Percentiles rank a stretch among this genome's conserved stretches.
phyloP scores from a whole-genome alignment of 2,329 filamentous ascomycete species.

The Neurospora sp. region DNA sequence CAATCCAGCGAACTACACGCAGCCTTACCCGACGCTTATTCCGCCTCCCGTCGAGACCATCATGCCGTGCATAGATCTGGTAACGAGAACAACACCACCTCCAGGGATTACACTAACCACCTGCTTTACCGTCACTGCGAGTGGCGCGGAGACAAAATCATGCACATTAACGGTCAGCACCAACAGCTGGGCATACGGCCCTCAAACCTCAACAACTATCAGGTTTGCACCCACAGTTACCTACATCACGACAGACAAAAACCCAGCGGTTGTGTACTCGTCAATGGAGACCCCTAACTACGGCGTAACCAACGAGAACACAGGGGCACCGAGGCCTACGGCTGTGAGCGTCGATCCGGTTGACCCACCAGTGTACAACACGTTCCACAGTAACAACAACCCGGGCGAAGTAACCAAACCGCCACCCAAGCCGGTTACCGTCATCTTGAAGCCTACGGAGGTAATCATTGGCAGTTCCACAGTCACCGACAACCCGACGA shows the following conservation, averaged over 20 bases:
- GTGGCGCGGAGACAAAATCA: conserved; percentile 19
- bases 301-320: conserved; percentile 15
- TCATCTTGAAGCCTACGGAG: conserved; percentile 33
- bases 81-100: conserved; percentile 1
- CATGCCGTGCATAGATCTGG: conserved; percentile 25
- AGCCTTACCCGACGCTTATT: conserved; percentile 31
- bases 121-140: conserved; percentile 2
- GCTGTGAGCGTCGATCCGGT: conserved; percentile 1
- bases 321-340: conserved; percentile 8
- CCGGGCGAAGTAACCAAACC: background rate
- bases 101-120: background rate
- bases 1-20: conserved; percentile 35
- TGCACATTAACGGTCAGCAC: conserved; percentile 22
- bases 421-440: conserved; percentile 22
- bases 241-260: conserved; percentile 44
- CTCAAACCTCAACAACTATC: conserved; percentile 7
- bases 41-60: conserved; percentile 30
- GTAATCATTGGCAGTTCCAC: conserved; percentile 40
- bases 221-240: conserved; percentile 25
- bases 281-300: conserved; percentile 30
- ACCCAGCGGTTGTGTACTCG: conserved; percentile 38
- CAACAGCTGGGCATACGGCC: conserved; percentile 22
- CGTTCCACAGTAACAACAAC: conserved; percentile 1
- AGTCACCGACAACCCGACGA: conserved; percentile 27
- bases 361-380: background rate